phyloP scores from a whole-genome alignment of 225 moss, liverwort and hornwort genomes.

The Neckera pumila region DNA sequence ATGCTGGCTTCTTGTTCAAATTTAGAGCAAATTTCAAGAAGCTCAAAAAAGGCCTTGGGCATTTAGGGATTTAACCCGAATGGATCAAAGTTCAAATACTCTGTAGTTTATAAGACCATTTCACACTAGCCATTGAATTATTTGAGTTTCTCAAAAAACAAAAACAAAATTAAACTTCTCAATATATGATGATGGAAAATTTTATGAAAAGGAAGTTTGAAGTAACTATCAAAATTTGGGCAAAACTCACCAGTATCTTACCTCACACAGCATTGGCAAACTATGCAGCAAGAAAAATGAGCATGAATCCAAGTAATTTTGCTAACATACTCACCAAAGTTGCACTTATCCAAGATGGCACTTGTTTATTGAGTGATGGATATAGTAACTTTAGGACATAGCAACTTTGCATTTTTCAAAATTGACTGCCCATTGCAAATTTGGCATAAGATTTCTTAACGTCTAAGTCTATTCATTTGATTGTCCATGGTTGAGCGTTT shows the following conservation, averaged over 20 bases:
- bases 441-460: not conserved
- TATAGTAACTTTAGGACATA: too few relatives aligned
- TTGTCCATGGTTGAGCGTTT: fast-evolving
- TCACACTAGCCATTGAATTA: not conserved
- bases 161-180: too few relatives aligned
- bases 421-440: not conserved
- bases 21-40: too few relatives aligned
- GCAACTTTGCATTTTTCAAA: too few relatives aligned
- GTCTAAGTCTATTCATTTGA: not conserved
- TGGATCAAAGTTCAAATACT: not conserved
- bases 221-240: too few relatives aligned
- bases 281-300: too few relatives aligned
- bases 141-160: not conserved
- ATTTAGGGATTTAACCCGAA: not conserved
- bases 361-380: not conserved
- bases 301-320: not conserved
- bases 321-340: not conserved
- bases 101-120: not conserved
- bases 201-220: too few relatives aligned
- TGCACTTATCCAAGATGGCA: not conserved
- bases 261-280: too few relatives aligned
- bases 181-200: too few relatives aligned
- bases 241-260: too few relatives aligned
- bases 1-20: too few relatives aligned
- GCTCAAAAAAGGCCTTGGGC: too few relatives aligned